Percentiles rank a stretch among this genome's conserved stretches.
Conservation (phyloP, 1,284 basidiomycete species). For the Wolfiporia cocos region DNA sequence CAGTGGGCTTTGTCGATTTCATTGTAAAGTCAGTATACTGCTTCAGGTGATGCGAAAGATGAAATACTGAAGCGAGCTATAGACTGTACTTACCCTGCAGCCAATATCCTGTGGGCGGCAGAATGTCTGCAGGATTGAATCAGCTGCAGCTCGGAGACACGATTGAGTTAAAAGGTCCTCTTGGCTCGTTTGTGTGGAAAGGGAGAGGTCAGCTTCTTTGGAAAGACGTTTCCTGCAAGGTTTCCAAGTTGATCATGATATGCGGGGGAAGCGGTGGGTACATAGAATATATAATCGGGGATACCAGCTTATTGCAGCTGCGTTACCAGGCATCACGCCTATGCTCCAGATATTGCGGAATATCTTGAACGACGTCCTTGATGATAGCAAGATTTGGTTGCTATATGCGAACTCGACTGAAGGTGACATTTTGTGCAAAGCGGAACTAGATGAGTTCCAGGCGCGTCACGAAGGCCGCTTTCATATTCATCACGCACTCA, state of each 20-base stretch:
- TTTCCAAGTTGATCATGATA: slow-evolving; percentile 49
- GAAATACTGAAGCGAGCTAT: no score
- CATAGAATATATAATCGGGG: no score
- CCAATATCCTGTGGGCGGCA: slow-evolving; percentile 42
- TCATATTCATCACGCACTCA: slow-evolving; percentile 42
- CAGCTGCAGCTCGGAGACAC: slow-evolving; percentile 42
- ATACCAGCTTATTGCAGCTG: no score
- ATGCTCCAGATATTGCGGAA: slow-evolving; percentile 49
- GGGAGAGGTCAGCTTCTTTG: slow-evolving; percentile 36
- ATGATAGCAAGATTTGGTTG: slow-evolving; percentile 41
- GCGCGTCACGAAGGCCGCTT: slow-evolving; percentile 30
- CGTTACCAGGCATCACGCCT: slow-evolving; percentile 47
- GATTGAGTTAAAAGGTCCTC: slow-evolving; percentile 61
- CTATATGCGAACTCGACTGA: slow-evolving; percentile 47
- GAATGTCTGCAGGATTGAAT: slow-evolving; percentile 51
- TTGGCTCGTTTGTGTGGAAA: slow-evolving; percentile 54
- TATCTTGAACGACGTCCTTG: slow-evolving; percentile 39
- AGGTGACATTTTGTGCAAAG: slow-evolving; percentile 46
- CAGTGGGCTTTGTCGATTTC: slow-evolving; percentile 46
- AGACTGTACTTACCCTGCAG: slow-evolving; percentile 41
- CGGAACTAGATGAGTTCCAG: slow-evolving; percentile 42
- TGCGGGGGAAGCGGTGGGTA: slow-evolving; percentile 48
- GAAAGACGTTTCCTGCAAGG: slow-evolving; percentile 30
- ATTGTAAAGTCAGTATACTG: slow-evolving; percentile 51
- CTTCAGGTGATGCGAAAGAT: no score